phyloP scores from a whole-genome alignment of 208 protist genomes.

The Leishmania guyanensis region DNA sequence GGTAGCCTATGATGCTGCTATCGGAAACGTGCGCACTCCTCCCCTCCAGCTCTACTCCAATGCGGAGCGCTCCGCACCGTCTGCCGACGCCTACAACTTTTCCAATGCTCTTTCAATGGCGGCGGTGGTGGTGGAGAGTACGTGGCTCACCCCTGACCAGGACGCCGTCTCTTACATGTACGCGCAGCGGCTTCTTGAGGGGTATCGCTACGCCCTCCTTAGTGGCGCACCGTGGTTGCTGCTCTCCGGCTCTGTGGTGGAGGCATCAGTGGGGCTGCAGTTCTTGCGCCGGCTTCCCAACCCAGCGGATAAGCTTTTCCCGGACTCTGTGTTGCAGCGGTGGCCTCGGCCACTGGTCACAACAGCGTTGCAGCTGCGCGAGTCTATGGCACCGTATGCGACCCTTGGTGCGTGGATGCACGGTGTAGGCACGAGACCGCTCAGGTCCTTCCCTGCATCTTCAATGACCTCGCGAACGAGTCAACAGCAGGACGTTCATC shows the following conservation, averaged over 20 bases:
- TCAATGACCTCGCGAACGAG: neutral
- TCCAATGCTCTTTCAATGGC: constrained; percentile 25
- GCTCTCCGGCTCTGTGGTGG: constrained; percentile 30
- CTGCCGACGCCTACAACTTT: no score
- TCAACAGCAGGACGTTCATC: no score
- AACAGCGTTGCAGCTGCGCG: constrained; percentile 8
- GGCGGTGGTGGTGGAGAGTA: constrained; percentile 40
- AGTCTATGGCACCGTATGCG: constrained; percentile 17
- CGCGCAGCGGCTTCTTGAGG: constrained; percentile 47
- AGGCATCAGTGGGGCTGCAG: constrained; percentile 32
- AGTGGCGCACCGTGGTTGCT: constrained; percentile 70
- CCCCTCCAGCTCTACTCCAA: constrained; percentile 15
- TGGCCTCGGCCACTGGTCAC: constrained; percentile 13
- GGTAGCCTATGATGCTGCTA: constrained; percentile 21
- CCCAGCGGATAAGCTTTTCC: constrained; percentile 24
- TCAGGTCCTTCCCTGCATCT: constrained; percentile 8
- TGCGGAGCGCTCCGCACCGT: neutral
- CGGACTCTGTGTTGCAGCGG: neutral
- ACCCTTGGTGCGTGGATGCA: constrained; percentile 29
- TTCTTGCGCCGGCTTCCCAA: constrained; percentile 20
- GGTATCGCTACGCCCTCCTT: constrained; percentile 56
- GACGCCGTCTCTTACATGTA: constrained; percentile 29
- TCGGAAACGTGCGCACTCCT: neutral
- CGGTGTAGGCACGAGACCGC: constrained; percentile 5
- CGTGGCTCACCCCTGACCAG: constrained; percentile 30